Base-by-base conservation (phyloP, 2,329 filamentous ascomycete species). In the Falciphora oryzae region DNA sequence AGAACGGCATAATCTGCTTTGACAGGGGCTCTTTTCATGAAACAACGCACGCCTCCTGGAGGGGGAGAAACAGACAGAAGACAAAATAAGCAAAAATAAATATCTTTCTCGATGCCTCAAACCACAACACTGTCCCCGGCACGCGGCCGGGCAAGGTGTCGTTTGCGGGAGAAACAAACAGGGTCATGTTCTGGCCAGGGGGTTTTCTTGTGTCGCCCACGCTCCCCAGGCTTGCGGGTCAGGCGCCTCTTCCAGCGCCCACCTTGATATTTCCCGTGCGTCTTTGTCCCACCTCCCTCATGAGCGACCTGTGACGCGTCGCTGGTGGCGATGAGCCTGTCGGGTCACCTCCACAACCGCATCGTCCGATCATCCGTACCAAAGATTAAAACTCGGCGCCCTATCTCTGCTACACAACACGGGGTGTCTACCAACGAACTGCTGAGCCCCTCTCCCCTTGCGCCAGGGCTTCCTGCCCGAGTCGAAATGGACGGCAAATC, bases 401-500 rank as follows among this genome's bases (percentile, higher is more conserved):
- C 44, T 25, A n/a, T 53, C 22, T 25, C 14, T 53, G 44, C 44
- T 53, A 53, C 44, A 53, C 44, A 53, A 53, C 18, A 53, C 44
- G 44, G 44, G 3, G 44, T 10, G 44, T 53, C 4, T 53, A 10
- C 44, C 44, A n/a, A 22, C 44, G 4, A 7, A 22, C 22, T 25
- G 22, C 44, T n/a, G n/a, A 53, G 22, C 44, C 44, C n/a, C 44
- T 25, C 44, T n/a, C 22, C 44, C 22, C 1, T 25, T 53, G 44
- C 44, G 44, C 44, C 44, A 53, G 44, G n/a, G 44, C 22, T 8
- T 53, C 44, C 22, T 25, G 18, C n/a, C 44, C n/a, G 7, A 28
- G 25, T 22, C 38, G 38, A 29, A 32, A 63, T 63, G 50, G 50
- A 50, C 29, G 31, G 50, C 53, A 57, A 32, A 29, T 57, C 53